Conservation (phyloP, 2,329 filamentous ascomycete genomes). For the Fusarium sp. region DNA sequence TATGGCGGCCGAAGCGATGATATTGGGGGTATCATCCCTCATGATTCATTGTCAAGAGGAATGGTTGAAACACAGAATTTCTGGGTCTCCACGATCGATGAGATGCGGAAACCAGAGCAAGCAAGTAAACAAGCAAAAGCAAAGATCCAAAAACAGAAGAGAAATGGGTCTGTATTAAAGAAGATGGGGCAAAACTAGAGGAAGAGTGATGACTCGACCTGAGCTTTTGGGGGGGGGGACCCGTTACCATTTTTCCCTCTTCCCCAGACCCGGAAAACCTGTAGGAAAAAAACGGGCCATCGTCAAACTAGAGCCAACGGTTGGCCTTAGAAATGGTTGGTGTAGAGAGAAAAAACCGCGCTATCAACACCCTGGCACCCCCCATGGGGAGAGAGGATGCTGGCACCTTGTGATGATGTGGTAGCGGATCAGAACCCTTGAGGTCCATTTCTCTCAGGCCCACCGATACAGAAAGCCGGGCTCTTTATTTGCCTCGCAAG, state of each 20-base stretch:
- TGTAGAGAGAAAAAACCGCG: constrained; percentile 1
- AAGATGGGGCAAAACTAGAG: constrained; percentile 7
- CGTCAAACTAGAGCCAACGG: constrained; percentile 11
- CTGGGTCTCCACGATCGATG: constrained; percentile 9
- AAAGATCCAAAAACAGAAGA: constrained; percentile 4
- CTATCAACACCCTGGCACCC: constrained; percentile 17
- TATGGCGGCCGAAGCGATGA: constrained; percentile 39
- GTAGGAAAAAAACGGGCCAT: constrained; percentile 20
- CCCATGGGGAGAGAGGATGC: constrained; percentile 28
- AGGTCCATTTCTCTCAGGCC: constrained; percentile 2
- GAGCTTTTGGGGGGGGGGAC: not conserved
- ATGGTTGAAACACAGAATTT: not conserved
- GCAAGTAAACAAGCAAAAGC: not conserved
- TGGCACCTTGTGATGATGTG: constrained; percentile 5
- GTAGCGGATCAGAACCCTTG: constrained; percentile 12
- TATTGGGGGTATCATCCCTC: constrained; percentile 40
- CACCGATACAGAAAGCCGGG: constrained; percentile 4
- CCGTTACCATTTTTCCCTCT: constrained; percentile 20
- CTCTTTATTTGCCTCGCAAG: not conserved
- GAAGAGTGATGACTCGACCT: constrained; percentile 5
- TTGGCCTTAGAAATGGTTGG: constrained; percentile 10
- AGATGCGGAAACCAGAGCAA: constrained; percentile 12
- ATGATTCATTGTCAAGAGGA: constrained; percentile 37
- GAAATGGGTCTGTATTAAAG: constrained; percentile 29
- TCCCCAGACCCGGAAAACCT: constrained; percentile 19